Percentiles rank a stretch among this genome's conserved stretches.
These are phyloP conservation scores for Botryotinia calthae DNA, from an alignment of 2,329 filamentous ascomycete species.

Conservation along the genomic window DNA sequence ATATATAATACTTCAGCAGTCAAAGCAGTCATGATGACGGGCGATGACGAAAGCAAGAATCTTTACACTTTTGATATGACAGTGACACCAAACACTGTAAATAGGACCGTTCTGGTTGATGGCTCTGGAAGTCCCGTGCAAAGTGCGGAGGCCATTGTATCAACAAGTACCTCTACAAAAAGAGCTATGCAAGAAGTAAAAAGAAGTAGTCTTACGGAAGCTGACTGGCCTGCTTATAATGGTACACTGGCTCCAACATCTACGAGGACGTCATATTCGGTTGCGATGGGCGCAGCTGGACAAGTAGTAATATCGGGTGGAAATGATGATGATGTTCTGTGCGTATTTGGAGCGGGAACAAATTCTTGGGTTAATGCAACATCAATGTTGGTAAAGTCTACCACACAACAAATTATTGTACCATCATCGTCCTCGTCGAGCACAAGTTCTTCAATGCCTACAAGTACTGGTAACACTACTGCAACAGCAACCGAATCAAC, in stretches of 20 bases:
- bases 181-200: conserved; percentile 20
- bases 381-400: conserved; percentile 31
- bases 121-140: conserved; percentile 54
- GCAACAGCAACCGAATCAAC: conserved; percentile 23
- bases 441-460: conserved; percentile 26
- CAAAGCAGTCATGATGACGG: conserved; percentile 64
- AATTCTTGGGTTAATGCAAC: conserved; percentile 79
- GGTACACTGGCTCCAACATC: conserved; percentile 64
- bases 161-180: conserved; percentile 17
- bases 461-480: conserved; percentile 38
- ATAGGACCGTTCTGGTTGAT: conserved; percentile 64
- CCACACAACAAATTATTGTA: conserved; percentile 23
- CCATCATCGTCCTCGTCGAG: conserved; percentile 19
- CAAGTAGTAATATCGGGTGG: conserved; percentile 79
- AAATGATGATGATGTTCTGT: conserved; percentile 57
- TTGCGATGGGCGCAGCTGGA: conserved; percentile 64
- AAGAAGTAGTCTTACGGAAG: conserved; percentile 52
- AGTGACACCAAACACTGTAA: conserved; percentile 70
- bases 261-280: conserved; percentile 65
- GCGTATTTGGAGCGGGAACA: conserved; percentile 70
- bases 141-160: conserved; percentile 45
- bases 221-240: conserved; percentile 78
- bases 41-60: conserved; percentile 73
- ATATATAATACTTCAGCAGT: conserved; percentile 58
- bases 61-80: conserved; percentile 77